Evolutionary conservation across 768 basidiomycete genomes (phyloP).

Genomic region (Russula compacta): DNA sequence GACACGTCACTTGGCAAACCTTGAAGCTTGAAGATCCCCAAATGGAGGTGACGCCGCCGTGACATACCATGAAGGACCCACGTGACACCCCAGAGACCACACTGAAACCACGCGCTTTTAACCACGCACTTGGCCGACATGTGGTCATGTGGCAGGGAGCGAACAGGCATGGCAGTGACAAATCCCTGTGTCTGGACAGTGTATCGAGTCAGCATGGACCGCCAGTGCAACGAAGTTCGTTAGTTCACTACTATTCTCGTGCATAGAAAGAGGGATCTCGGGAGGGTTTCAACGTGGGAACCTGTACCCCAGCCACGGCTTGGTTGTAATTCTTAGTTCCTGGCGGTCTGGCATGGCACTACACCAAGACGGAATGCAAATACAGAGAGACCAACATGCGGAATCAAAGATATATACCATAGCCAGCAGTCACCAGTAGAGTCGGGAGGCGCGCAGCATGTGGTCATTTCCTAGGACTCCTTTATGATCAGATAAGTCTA

Average conservation of each 20-base stretch:
- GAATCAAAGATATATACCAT: not conserved
- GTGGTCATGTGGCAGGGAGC: not conserved
- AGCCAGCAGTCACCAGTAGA: not conserved
- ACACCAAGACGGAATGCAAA: not conserved
- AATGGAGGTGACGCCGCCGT: too few relatives aligned
- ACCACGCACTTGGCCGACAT: not conserved
- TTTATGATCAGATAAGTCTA: not conserved
- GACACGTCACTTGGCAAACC: not conserved
- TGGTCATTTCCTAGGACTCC: not conserved
- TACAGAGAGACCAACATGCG: not conserved
- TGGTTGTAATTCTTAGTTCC: not conserved
- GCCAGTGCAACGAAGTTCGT: not conserved
- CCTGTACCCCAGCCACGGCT: conserved; percentile 8
- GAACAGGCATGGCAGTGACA: not conserved
- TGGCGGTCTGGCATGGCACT: too few relatives aligned
- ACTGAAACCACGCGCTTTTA: not conserved
- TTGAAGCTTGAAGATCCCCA: not conserved
- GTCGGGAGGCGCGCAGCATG: not conserved
- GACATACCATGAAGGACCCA: not conserved
- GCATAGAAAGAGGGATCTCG: not conserved
- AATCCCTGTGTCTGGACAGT: not conserved
- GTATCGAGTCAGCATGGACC: not conserved
- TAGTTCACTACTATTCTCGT: conserved; percentile 7
- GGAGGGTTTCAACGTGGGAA: not conserved
- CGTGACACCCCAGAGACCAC: not conserved